These are phyloP conservation scores for Calonectria pseudoreteaudii DNA, from an alignment of 2,329 filamentous ascomycete genomes.

Conservation along the genomic window DNA sequence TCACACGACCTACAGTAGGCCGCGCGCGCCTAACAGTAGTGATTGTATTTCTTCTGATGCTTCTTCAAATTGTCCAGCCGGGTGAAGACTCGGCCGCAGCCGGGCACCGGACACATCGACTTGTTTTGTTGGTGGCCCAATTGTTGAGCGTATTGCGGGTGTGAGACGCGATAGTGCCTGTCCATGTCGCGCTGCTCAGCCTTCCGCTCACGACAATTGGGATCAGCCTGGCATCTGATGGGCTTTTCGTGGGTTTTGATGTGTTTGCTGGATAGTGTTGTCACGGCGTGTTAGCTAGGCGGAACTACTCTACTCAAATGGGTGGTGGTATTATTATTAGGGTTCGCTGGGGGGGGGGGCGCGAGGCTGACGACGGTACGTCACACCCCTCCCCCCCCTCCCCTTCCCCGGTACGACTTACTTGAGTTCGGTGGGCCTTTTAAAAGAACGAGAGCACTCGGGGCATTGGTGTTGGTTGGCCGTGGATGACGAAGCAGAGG, in stretches of 20 bases:
- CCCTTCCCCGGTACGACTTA: neutral
- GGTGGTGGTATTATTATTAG: neutral
- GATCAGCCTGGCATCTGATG: constrained; percentile 34
- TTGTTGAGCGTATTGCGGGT: constrained; percentile 25
- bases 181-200: constrained; percentile 42
- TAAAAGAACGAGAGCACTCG: neutral
- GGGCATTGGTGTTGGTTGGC: constrained; percentile 14
- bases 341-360: neutral
- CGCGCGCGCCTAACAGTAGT: neutral
- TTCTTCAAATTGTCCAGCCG: constrained; percentile 35
- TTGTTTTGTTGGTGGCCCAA: constrained; percentile 11
- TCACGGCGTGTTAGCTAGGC: neutral
- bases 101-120: constrained; percentile 6
- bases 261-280: constrained; percentile 33
- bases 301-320: neutral
- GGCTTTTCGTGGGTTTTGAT: constrained; percentile 37
- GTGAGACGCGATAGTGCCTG: constrained; percentile 37
- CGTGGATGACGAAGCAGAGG: constrained; percentile 19
- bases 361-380: too few species aligned
- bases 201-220: constrained; percentile 15
- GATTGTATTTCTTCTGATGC: constrained; percentile 33
- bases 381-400: too few species aligned
- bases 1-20: neutral
- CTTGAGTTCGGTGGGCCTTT: constrained; percentile 25
- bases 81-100: constrained; percentile 28